phyloP scores from a whole-genome alignment of 208 protist genomes.

The Crithidia sp. region DNA sequence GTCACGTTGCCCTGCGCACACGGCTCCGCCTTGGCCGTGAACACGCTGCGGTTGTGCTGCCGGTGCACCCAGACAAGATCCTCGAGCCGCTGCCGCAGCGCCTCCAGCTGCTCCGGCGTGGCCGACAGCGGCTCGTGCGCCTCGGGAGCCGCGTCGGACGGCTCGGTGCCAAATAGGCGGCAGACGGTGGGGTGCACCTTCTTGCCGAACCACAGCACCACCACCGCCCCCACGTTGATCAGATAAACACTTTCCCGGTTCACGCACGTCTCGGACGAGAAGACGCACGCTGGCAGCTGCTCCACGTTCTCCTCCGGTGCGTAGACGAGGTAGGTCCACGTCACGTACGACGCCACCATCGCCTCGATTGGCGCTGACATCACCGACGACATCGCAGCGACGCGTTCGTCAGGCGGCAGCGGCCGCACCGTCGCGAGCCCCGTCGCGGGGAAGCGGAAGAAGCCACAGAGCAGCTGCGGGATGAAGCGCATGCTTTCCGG shows the following conservation, averaged over 20 bases:
- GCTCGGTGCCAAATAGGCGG: slow-evolving; percentile 49
- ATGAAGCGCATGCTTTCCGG: slow-evolving; percentile 81
- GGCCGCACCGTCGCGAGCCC: slow-evolving; percentile 45
- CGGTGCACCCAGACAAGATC: slow-evolving; percentile 55
- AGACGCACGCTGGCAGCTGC: slow-evolving; percentile 58
- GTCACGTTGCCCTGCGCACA: slow-evolving; percentile 60
- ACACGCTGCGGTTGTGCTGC: slow-evolving; percentile 36
- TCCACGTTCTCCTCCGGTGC: slow-evolving; percentile 50
- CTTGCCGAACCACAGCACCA: slow-evolving; percentile 84
- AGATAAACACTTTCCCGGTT: slow-evolving; percentile 65
- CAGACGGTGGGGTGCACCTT: slow-evolving; percentile 46
- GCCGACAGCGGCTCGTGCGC: slow-evolving; percentile 23
- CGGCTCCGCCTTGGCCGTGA: slow-evolving; percentile 43
- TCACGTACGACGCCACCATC: slow-evolving; percentile 68
- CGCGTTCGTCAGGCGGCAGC: slow-evolving; percentile 70
- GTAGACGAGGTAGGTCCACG: slow-evolving; percentile 81
- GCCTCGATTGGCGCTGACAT: slow-evolving; percentile 70
- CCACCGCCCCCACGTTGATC: slow-evolving; percentile 51
- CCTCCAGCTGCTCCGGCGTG: slow-evolving; percentile 58
- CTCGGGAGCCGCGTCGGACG: slow-evolving; percentile 26
- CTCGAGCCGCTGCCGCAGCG: slow-evolving; percentile 61
- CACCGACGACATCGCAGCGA: slow-evolving; percentile 75
- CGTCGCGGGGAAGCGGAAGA: slow-evolving; percentile 68
- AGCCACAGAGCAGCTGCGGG: slow-evolving; percentile 78
- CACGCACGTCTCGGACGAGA: slow-evolving; percentile 65